A percentile compares a stretch with the other conserved stretches of the same genome.
Conservation (phyloP, 2,329 filamentous ascomycete genomes). For the Beauveria asiatica region DNA sequence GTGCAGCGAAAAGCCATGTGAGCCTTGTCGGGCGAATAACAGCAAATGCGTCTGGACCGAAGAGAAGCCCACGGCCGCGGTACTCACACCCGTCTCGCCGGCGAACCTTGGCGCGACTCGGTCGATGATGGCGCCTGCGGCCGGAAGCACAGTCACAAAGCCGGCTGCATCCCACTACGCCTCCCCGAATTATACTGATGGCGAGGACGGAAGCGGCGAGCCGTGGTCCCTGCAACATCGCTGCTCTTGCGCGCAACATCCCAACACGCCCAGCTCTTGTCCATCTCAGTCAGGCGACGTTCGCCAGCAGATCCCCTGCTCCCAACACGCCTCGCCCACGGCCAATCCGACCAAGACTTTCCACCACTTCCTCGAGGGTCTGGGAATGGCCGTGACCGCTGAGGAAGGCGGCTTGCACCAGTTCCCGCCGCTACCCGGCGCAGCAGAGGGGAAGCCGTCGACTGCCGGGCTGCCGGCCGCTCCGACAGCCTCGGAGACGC, state of each 20-base stretch:
- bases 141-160: not conserved
- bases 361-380: not conserved
- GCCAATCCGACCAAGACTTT: not conserved
- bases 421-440: not conserved
- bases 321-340: not conserved
- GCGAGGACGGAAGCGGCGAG: not conserved
- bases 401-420: not conserved
- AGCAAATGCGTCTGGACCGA: not conserved
- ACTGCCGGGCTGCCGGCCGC: not conserved
- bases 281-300: not conserved
- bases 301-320: not conserved
- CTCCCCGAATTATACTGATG: not conserved
- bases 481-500: not conserved
- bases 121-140: not conserved
- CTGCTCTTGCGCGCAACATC: not conserved
- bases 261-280: not conserved
- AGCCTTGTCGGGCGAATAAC: not conserved
- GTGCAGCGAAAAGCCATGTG: not conserved
- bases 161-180: not conserved
- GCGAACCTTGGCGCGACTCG: not conserved
- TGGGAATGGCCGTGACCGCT: not conserved
- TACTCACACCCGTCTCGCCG: not conserved
- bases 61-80: not conserved
- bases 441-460: not conserved
- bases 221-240: not conserved